A percentile compares a stretch with the other conserved stretches of the same genome.
These are phyloP conservation scores for Rheum nobile DNA, from an alignment of 148 eudicot genomes.

Conservation along the genomic window DNA sequence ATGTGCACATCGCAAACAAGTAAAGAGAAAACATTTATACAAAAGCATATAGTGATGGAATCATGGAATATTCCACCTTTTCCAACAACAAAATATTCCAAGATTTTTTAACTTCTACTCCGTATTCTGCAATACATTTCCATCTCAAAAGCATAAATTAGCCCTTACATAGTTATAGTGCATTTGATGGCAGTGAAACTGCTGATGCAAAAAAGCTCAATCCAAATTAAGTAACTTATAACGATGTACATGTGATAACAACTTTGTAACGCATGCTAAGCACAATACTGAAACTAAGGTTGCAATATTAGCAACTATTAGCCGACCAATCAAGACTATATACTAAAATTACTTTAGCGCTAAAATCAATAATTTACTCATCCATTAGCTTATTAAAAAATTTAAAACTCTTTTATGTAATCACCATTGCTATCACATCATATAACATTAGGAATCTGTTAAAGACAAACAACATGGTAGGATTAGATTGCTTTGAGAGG, in stretches of 20 bases:
- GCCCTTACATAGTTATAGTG: not conserved
- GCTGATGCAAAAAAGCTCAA: not conserved
- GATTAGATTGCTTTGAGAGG: not conserved
- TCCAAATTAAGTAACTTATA: not conserved
- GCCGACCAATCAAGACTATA: not conserved
- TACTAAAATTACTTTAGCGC: not conserved
- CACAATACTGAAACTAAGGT: not conserved
- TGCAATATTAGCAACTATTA: not conserved
- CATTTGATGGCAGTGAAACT: not conserved
- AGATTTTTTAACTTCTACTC: not conserved
- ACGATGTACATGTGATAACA: not conserved
- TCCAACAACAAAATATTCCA: not conserved
- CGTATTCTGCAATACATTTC: not conserved
- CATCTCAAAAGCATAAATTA: not conserved
- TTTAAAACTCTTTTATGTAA: not conserved
- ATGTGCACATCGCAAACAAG: not conserved
- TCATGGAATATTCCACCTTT: constrained; percentile 6
- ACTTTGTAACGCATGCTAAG: not conserved
- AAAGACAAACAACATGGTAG: not conserved
- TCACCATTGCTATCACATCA: not conserved
- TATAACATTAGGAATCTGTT: not conserved
- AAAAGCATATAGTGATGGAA: not conserved
- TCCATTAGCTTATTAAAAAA: not conserved
- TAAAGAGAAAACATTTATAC: not conserved
- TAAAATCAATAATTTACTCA: not conserved